Conservation (phyloP, 2,329 filamentous ascomycete genomes). For the Bipolaris oryzae region DNA sequence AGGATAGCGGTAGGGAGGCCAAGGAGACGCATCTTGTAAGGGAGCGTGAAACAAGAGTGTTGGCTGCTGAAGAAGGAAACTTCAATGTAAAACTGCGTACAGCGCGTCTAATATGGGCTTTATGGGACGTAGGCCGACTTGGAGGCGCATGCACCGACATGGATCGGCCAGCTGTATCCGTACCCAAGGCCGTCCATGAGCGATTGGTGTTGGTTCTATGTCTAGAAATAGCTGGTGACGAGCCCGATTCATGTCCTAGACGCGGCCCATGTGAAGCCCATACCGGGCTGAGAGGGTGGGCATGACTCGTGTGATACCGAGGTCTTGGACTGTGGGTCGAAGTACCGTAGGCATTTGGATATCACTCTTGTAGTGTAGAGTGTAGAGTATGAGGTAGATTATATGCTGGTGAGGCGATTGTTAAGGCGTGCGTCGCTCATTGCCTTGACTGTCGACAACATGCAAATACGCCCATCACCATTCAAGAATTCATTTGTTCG, state of each 20-base stretch:
- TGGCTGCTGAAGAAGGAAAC: not conserved
- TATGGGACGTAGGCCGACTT: not conserved
- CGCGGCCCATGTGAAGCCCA: not conserved
- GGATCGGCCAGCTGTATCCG: conserved; percentile 3
- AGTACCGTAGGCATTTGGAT: not conserved
- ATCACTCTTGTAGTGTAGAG: not conserved
- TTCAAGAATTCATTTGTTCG: not conserved
- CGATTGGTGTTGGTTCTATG: not conserved
- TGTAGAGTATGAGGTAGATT: not conserved
- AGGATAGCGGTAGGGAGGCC: conserved; percentile 9
- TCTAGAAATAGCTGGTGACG: not conserved
- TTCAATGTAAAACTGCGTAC: not conserved
- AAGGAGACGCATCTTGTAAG: conserved; percentile 10
- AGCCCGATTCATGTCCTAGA: not conserved
- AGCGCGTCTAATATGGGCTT: conserved; percentile 2
- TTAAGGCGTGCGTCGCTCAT: no score
- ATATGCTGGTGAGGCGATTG: not conserved
- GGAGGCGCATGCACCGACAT: conserved; percentile 5
- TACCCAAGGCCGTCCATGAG: not conserved
- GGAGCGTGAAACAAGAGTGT: not conserved
- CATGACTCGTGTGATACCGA: not conserved
- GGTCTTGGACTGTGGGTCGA: not conserved
- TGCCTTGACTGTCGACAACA: not conserved
- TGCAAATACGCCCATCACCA: not conserved
- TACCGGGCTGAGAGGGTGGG: not conserved